These are phyloP conservation scores for Moesziomyces aphidis DNA, from an alignment of 1,284 basidiomycete species.

Conservation along the genomic window DNA sequence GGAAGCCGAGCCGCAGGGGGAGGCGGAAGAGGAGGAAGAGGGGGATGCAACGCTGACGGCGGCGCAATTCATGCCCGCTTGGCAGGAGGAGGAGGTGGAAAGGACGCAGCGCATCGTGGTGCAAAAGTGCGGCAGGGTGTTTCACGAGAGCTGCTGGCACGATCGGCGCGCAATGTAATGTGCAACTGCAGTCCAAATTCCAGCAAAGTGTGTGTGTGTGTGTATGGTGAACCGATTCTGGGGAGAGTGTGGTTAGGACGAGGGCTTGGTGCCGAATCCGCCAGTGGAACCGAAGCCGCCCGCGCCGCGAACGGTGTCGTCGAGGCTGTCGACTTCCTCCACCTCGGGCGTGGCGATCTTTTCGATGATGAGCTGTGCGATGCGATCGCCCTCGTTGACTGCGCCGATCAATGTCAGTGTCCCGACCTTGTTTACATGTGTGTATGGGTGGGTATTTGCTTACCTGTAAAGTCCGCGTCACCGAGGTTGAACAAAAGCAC, in stretches of 20 bases:
- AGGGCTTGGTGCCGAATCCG: slow-evolving; percentile 56
- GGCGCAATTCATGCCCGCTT: slow-evolving; percentile 4
- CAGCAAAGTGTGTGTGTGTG: too few species aligned
- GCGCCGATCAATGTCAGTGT: neutral
- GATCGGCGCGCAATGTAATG: neutral
- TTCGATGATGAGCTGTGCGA: slow-evolving; percentile 95
- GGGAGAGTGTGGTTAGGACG: neutral
- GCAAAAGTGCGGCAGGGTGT: slow-evolving; percentile 33
- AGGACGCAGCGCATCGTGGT: slow-evolving; percentile 32
- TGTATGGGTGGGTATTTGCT: slow-evolving; percentile 50
- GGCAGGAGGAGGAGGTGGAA: slow-evolving; percentile 5
- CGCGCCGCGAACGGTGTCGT: slow-evolving; percentile 84
- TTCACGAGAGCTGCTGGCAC: slow-evolving; percentile 38
- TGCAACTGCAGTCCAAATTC: neutral
- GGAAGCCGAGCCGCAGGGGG: slow-evolving; percentile 1
- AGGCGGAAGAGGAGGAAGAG: slow-evolving; percentile 23
- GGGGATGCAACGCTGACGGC: slow-evolving; percentile 34
- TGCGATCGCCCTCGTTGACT: slow-evolving; percentile 91
- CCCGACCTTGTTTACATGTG: too few species aligned
- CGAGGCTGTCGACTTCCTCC: slow-evolving; percentile 85
- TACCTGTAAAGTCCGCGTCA: slow-evolving; percentile 87
- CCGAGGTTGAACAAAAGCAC: slow-evolving; percentile 92
- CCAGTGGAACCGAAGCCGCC: slow-evolving; percentile 96
- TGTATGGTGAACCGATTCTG: slow-evolving; percentile 3
- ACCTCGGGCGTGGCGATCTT: slow-evolving; percentile 87